Base-by-base conservation (phyloP, 169 alveolate genomes). In the Eimeria sp. region DNA sequence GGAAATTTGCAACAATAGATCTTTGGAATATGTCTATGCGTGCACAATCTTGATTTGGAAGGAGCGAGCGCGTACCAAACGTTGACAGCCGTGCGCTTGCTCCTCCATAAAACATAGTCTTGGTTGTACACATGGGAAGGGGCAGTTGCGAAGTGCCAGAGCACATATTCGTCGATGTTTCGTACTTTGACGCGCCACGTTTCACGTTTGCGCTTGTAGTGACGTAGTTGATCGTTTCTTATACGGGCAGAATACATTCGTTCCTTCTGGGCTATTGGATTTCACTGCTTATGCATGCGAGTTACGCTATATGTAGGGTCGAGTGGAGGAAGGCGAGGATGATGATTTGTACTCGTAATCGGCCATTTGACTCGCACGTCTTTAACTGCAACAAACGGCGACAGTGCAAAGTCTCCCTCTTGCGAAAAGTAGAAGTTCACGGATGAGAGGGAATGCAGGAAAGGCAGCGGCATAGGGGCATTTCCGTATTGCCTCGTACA, bases 281-380 rank as follows among this genome's bases (percentile, higher is more conserved):
- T 47, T 78, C 65, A 78, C 43, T n/a, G 40, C 5, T 4, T 76
- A 22, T 78, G 88, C 88, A 25, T 45, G 88, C 88, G 47, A 47
- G 25, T 20, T 45, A 0, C 88, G 47, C 10, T 58, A 13, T 51
- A 34, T n/a, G 43, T 63, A 86, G 92, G 78, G 57, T 3, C 92
- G 92, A 14, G 92, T 86, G 49, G 92, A 86, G 22, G 92, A 86
- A 86, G 92, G 92, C 78, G 92, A 86, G 13, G 92, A 86, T 34
- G 92, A 86, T 40, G 92, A 86, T 20, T 43, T 86, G 80, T 86
- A 86, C 78, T 86, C 92, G 43, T 86, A 61, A 40, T 57, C 7
- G 22, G 51, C 10, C 9, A 11, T 27, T 6, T 10, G 4, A 51
- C 49, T 34, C 13, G 80, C 27, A 70, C 51, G 4, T 67, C 43